Conservation (phyloP, 345 rosid genomes). For the Noccaea caerulescens region DNA sequence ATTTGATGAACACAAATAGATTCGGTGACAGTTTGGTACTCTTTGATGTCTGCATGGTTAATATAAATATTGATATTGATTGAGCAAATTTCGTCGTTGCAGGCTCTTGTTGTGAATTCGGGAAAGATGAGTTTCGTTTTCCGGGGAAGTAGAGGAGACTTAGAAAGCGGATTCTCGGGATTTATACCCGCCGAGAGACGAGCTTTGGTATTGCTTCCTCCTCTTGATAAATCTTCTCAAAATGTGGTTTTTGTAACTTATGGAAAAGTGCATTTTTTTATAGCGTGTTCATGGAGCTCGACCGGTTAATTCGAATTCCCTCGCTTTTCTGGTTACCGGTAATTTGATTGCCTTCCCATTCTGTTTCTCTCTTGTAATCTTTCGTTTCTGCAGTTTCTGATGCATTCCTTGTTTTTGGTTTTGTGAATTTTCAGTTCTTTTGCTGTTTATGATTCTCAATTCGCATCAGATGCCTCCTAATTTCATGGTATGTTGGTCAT, state of each 20-base stretch:
- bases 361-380: not conserved
- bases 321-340: slow-evolving; percentile 96
- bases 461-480: slow-evolving; percentile 95
- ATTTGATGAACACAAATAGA: slow-evolving; percentile 14
- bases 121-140: slow-evolving; percentile 79
- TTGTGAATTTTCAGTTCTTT: slow-evolving; percentile 57
- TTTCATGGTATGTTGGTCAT: slow-evolving; percentile 65
- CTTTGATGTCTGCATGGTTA: slow-evolving; percentile 17
- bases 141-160: slow-evolving; percentile 81
- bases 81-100: slow-evolving; percentile 1
- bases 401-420: slow-evolving; percentile 20
- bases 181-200: slow-evolving; percentile 77
- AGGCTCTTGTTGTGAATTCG: slow-evolving; percentile 31
- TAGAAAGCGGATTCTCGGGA: slow-evolving; percentile 74
- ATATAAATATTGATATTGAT: not conserved
- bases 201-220: slow-evolving; percentile 56
- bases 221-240: not conserved
- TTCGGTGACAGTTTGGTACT: not conserved
- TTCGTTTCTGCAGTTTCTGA: not conserved
- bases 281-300: slow-evolving; percentile 87
- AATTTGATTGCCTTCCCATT: slow-evolving; percentile 18
- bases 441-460: slow-evolving; percentile 92
- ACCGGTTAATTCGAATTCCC: slow-evolving; percentile 80
- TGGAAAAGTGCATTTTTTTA: slow-evolving; percentile 5
- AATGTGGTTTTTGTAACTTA: slow-evolving; percentile 14